These are phyloP conservation scores for Taphrina pruni DNA, from an alignment of 1,139 yeast species.

Conservation along the genomic window DNA sequence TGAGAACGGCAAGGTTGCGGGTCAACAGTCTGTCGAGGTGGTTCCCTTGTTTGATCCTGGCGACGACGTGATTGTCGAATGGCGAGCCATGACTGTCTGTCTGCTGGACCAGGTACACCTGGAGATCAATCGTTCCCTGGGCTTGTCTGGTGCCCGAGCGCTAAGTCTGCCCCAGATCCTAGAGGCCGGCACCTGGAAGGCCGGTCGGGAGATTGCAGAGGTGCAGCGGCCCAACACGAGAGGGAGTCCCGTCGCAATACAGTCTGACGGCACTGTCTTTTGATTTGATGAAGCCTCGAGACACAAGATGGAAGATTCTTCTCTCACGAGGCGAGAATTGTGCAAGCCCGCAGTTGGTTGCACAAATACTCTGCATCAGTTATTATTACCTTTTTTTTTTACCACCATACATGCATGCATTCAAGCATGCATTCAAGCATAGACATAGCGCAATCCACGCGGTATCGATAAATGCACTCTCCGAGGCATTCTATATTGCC, in stretches of 20 bases:
- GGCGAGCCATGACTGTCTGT: constrained; percentile 66
- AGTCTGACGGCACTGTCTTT: constrained; percentile 64
- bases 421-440: neutral
- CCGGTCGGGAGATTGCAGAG: constrained; percentile 64
- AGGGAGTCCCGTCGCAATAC: constrained; percentile 65
- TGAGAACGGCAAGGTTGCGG: constrained; percentile 44
- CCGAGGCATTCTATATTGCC: too few species aligned
- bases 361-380: too few species aligned
- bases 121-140: constrained; percentile 56
- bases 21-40: constrained; percentile 47
- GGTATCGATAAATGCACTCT: too few species aligned
- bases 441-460: neutral
- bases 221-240: constrained; percentile 57
- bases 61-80: constrained; percentile 66
- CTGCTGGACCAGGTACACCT: constrained; percentile 60
- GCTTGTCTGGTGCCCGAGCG: constrained; percentile 49
- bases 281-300: neutral
- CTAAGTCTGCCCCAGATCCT: constrained; percentile 61
- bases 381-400: too few species aligned
- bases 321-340: too few species aligned
- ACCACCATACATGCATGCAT: too few species aligned
- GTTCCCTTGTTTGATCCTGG: constrained; percentile 62
- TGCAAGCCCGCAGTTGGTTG: too few species aligned
- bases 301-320: neutral
- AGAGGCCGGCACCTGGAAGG: constrained; percentile 70